A percentile compares a stretch with the other conserved stretches of the same genome.
Conservation (phyloP, 441 rosid species). For the Gossypium aridum region DNA sequence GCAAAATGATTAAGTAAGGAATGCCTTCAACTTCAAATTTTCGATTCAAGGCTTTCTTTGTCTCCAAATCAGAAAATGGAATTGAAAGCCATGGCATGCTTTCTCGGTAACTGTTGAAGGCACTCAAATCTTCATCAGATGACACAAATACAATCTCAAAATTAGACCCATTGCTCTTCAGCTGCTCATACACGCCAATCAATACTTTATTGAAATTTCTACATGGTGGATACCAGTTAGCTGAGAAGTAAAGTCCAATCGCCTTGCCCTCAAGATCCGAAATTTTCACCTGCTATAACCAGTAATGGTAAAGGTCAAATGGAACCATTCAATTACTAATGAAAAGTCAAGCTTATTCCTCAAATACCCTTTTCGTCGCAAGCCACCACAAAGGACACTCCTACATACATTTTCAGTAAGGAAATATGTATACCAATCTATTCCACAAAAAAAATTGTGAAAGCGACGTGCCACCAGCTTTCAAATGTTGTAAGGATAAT, state of each 20-base stretch:
- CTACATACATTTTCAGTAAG: no score
- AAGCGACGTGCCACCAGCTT: constrained; percentile 8
- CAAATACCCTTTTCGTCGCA: no score
- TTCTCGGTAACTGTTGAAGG: constrained; percentile 40
- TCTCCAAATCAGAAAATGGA: constrained; percentile 52
- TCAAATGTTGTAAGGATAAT: background rate
- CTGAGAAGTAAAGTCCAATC: constrained; percentile 55
- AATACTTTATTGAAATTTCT: constrained; percentile 33
- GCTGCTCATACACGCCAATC: constrained; percentile 27
- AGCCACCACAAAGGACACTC: no score
- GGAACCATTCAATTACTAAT: background rate
- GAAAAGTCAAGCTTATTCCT: background rate
- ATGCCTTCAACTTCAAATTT: constrained; percentile 47
- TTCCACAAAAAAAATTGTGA: constrained; percentile 2
- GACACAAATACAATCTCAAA: constrained; percentile 54
- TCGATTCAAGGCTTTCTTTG: constrained; percentile 38
- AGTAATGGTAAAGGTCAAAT: background rate
- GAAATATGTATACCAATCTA: background rate
- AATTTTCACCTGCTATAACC: constrained; percentile 31
- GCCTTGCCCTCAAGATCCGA: constrained; percentile 48
- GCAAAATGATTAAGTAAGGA: constrained; percentile 46
- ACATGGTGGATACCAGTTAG: constrained; percentile 55
- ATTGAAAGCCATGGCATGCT: constrained; percentile 60
- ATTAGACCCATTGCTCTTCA: constrained; percentile 27
- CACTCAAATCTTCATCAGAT: constrained; percentile 42